phyloP scores from a whole-genome alignment of 441 rosid species.

The Kokia cookei region DNA sequence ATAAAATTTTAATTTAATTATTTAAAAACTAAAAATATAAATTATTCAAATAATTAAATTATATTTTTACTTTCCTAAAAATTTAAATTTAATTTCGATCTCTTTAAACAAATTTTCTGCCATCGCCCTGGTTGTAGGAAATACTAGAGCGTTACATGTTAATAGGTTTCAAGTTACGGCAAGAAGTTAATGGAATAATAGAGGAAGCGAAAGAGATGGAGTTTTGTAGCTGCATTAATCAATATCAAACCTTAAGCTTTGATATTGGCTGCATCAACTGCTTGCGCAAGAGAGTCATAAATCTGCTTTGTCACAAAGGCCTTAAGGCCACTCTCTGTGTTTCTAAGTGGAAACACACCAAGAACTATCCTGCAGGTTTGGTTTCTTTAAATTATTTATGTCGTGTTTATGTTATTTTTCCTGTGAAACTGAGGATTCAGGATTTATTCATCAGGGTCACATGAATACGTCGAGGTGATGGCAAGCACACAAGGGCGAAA shows the following conservation, averaged over 20 bases:
- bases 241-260: slow-evolving; percentile 5
- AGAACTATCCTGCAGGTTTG: slow-evolving; percentile 34
- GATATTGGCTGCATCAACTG: slow-evolving; percentile 26
- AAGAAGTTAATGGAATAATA: slow-evolving; percentile 22
- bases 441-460: slow-evolving; percentile 22
- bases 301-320: slow-evolving; percentile 26
- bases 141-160: slow-evolving; percentile 24
- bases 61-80: too few species aligned
- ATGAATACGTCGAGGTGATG: slow-evolving; percentile 34
- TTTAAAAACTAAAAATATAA: too few species aligned
- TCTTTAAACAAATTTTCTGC: too few species aligned
- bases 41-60: too few species aligned
- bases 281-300: slow-evolving; percentile 26
- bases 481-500: slow-evolving; percentile 24
- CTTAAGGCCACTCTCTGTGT: slow-evolving; percentile 27
- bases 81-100: too few species aligned
- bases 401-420: neutral
- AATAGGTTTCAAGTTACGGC: slow-evolving; percentile 23
- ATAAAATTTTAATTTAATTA: too few species aligned
- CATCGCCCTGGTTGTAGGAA: slow-evolving; percentile 21
- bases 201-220: slow-evolving; percentile 16
- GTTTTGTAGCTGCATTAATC: slow-evolving; percentile 20
- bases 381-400: neutral
- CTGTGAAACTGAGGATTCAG: neutral
- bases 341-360: slow-evolving; percentile 40